phyloP scores from a whole-genome alignment of 2,329 filamentous ascomycete genomes.

The Ophiostoma himal-ulmi region DNA sequence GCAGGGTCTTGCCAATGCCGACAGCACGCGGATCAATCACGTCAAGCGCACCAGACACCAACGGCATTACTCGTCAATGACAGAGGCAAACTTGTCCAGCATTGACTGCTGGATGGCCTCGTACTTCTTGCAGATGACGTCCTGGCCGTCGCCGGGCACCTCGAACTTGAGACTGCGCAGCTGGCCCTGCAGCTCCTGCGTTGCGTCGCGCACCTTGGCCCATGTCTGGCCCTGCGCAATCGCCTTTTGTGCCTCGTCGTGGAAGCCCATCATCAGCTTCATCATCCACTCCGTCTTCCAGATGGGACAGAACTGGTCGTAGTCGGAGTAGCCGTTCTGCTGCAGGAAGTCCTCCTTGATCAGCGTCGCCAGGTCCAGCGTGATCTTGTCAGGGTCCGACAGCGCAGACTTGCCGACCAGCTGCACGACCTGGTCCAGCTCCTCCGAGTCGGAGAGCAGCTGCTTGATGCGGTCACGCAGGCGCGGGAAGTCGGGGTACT shows the following conservation, averaged over 20 bases:
- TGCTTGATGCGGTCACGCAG: slow-evolving; percentile 91
- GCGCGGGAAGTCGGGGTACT: slow-evolving; percentile 88
- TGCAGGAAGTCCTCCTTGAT: slow-evolving; percentile 99
- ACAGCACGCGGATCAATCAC: neutral
- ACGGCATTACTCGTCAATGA: slow-evolving; percentile 71
- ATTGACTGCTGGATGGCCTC: slow-evolving; percentile 85
- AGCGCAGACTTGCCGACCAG: slow-evolving; percentile 95
- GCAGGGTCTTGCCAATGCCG: neutral
- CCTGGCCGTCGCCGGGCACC: slow-evolving; percentile 77
- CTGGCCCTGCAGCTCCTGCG: slow-evolving; percentile 75
- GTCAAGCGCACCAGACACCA: neutral
- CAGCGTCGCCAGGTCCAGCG: slow-evolving; percentile 80
- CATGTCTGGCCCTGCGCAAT: slow-evolving; percentile 85
- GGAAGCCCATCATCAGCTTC: slow-evolving; percentile 98
- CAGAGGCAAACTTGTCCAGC: slow-evolving; percentile 95
- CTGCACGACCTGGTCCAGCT: slow-evolving; percentile 97
- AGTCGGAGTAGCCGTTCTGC: slow-evolving; percentile 98
- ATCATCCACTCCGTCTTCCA: slow-evolving; percentile 99
- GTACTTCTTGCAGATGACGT: slow-evolving; percentile 83
- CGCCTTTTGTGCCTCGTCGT: slow-evolving; percentile 95
- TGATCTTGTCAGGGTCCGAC: slow-evolving; percentile 97
- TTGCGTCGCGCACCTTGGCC: slow-evolving; percentile 88
- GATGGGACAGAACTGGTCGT: slow-evolving; percentile 97
- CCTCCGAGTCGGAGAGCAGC: slow-evolving; percentile 89
- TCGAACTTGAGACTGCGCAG: slow-evolving; percentile 96